Evolutionary conservation across 176 grass and related monocot genomes (phyloP), one percentile per base, ranked within the genome.

Genomic region (Panicum miliaceum): DNA sequence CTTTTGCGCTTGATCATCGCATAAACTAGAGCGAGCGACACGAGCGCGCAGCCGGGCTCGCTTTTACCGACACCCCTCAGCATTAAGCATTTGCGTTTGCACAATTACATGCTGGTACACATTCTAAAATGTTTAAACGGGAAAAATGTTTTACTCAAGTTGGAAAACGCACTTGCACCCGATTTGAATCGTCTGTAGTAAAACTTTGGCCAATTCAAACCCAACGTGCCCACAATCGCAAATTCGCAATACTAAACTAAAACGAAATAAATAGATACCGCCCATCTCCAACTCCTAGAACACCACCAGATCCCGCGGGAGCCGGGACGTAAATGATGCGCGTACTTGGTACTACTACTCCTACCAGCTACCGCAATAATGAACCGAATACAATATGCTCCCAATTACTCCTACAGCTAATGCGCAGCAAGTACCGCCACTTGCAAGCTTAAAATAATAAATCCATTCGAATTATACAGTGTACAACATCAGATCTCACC

Each of bases 401-500:
- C 3, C 18, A 20, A 54, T 20, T 20, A 54, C 52, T n/a, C 4
- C 40, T 2, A 34, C 27, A 16, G 13, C 37, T 5, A 37, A n/a
- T 13, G 38, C 66, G 6, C 35, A 69, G 0, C 19, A 51, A n/a
- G 26, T 25, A 25, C 26, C 26, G 29, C n/a, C 29, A 35, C 15
- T 48, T 34, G 18, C 64, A 34, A 76, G 34, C 34, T 63, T 18
- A 53, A 52, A 45, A 81, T 54, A 45, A 81, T 54, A 48, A 67
- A 74, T 23, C 75, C 16, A 67, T 23, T 80, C 16, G 12, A 26
- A 68, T 37, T 35, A 50, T 74, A 79, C 22, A 77, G 75, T 81
- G 18, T 63, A 37, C 77, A 81, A 42, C 68, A 68, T 76, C 43
- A 68, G 26, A 69, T 60, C 82, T 26, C 62, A 32, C 29, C 71